Evolutionary conservation across 306 rosid species (phyloP), one percentile per base, ranked within the genome.

Genomic region (Begonia loranthoides): DNA sequence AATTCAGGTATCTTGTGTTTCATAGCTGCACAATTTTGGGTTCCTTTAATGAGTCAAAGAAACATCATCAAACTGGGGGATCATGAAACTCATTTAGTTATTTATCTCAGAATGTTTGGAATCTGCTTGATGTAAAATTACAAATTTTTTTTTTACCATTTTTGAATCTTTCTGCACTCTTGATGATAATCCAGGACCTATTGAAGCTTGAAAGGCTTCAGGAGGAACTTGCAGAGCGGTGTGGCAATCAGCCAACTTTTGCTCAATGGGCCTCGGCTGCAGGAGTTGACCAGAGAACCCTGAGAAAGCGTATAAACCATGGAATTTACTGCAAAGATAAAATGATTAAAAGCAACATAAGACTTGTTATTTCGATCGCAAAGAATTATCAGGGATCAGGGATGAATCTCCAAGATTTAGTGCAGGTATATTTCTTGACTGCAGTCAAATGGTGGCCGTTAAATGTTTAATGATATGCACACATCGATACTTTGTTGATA

Each of bases 231-330:
- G 49, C 64, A 4, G 80, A 80, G 75, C 79, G 95, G 65, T 90
- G 64, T 43, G 94, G 87, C 17, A 68, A 74, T 55, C 69, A 70
- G 65, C 94, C 95, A 45, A 76, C 94, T 13, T 76, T 76, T 53
- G 81, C 78, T 40, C 95, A 85, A 65, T 82, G 97, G 97, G 95
- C 97, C 56, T 82, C 94, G 45, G 90, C 84, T 40, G 97, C 95
- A 45, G 92, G 92, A 55, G 69, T 90, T 61, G 87, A 90, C 63
- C 87, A 70, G 72, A 78, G 70, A 66, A 85, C 86, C 46, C 73
- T 85, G 60, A 82, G 94, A 67, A 72, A 44, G 66, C 94, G 86
- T 24, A 55, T 90, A 70, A 78, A 80, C 67, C 60, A 82, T 58
- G 95, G 97, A 51, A 66, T 50, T 58, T 64, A 48, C 24, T 90